These are phyloP conservation scores for Fusarium chaquense DNA, from an alignment of 2,329 filamentous ascomycete species.

Conservation along the genomic window DNA sequence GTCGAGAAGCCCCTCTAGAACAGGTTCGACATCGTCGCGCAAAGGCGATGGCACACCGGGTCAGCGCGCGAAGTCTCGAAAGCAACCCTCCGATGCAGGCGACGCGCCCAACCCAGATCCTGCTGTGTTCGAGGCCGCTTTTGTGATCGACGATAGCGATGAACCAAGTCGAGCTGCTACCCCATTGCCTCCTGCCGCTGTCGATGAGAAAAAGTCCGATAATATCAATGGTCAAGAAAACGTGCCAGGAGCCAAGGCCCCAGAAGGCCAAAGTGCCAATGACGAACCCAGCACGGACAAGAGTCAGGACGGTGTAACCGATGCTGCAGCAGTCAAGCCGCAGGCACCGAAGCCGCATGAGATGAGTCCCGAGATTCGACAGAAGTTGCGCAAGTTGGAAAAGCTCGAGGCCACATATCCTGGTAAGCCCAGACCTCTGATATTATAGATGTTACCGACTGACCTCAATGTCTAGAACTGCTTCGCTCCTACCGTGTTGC, in stretches of 20 bases:
- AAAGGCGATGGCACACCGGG: conserved; percentile 55
- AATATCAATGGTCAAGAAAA: conserved; percentile 30
- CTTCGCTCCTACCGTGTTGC: conserved; percentile 92
- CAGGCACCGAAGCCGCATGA: conserved; percentile 57
- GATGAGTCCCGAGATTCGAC: conserved; percentile 78
- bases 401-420: conserved; percentile 90
- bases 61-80: conserved; percentile 56
- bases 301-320: conserved; percentile 32
- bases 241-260: conserved; percentile 37
- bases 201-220: conserved; percentile 51
- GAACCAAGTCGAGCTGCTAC: conserved; percentile 72
- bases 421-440: conserved; percentile 62
- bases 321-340: conserved; percentile 28
- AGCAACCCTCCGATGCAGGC: conserved; percentile 52
- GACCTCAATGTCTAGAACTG: conserved; percentile 66
- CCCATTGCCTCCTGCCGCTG: conserved; percentile 59
- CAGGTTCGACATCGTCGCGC: conserved; percentile 54
- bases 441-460: background rate
- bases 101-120: conserved; percentile 77
- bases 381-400: conserved; percentile 85
- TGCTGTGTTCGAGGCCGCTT: conserved; percentile 86
- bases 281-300: conserved; percentile 41
- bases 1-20: conserved; percentile 58
- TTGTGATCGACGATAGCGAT: conserved; percentile 87
- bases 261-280: conserved; percentile 11